Percentiles rank a stretch among this genome's conserved stretches.
phyloP scores from a whole-genome alignment of 2,329 filamentous ascomycete species.

The Aspergillus sojae region DNA sequence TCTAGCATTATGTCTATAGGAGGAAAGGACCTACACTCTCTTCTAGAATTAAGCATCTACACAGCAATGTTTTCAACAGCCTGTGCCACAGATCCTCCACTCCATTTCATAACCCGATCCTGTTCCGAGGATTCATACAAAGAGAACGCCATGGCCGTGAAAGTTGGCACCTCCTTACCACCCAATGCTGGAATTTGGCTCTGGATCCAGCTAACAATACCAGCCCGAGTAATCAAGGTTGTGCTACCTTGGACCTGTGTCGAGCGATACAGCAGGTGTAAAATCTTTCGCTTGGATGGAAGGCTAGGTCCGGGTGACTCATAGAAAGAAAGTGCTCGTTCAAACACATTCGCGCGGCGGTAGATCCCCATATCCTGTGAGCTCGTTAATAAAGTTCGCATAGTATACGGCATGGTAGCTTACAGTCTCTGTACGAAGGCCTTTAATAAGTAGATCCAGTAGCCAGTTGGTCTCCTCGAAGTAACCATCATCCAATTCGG shows the following conservation, averaged over 20 bases:
- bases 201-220: slow-evolving; percentile 74
- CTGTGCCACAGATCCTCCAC: slow-evolving; percentile 51
- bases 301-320: slow-evolving; percentile 65
- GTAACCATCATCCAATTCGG: slow-evolving; percentile 72
- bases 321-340: slow-evolving; percentile 72
- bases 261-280: slow-evolving; percentile 65
- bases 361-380: slow-evolving; percentile 51
- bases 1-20: background rate
- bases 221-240: slow-evolving; percentile 77
- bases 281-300: slow-evolving; percentile 64
- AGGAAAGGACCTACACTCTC: background rate
- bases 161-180: slow-evolving; percentile 38
- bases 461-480: slow-evolving; percentile 76
- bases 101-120: slow-evolving; percentile 69
- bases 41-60: slow-evolving; percentile 5
- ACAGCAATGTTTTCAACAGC: slow-evolving; percentile 29
- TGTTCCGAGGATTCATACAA: slow-evolving; percentile 69
- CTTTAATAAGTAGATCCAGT: slow-evolving; percentile 69
- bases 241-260: slow-evolving; percentile 72
- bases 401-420: slow-evolving; percentile 17
- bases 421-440: slow-evolving; percentile 60
- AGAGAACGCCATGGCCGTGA: slow-evolving; percentile 60
- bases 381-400: slow-evolving; percentile 14
- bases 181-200: slow-evolving; percentile 59
- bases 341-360: slow-evolving; percentile 67